Conservation (phyloP, 1,284 basidiomycete genomes). For the Tremellales sp. region DNA sequence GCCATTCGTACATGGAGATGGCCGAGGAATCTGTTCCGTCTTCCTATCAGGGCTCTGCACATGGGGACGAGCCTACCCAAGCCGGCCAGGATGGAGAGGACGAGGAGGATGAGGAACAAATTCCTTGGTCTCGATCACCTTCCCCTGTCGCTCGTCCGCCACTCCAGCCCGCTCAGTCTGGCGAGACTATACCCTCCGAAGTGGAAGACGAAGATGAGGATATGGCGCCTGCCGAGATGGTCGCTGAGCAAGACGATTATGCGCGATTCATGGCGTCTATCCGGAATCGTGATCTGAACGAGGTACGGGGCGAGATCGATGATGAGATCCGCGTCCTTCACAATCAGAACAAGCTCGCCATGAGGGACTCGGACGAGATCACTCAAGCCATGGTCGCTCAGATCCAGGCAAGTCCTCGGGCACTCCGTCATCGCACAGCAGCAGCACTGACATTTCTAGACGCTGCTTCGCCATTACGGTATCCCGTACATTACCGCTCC, state of each 20-base stretch:
- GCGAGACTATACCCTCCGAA: slow-evolving; percentile 21
- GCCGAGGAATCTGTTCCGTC: not conserved
- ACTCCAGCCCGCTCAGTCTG: slow-evolving; percentile 17
- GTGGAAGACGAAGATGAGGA: slow-evolving; percentile 51
- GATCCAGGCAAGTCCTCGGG: slow-evolving; percentile 67
- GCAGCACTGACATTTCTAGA: slow-evolving; percentile 46
- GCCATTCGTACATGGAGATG: not conserved
- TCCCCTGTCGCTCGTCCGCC: slow-evolving; percentile 29
- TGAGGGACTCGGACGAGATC: slow-evolving; percentile 91
- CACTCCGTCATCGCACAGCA: not conserved
- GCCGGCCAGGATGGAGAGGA: slow-evolving; percentile 20
- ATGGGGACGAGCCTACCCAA: not conserved
- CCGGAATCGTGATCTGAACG: slow-evolving; percentile 72
- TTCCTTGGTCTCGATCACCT: slow-evolving; percentile 45
- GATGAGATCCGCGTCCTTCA: slow-evolving; percentile 81
- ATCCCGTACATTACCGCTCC: slow-evolving; percentile 98
- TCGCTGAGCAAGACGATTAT: slow-evolving; percentile 84
- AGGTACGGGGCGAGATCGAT: slow-evolving; percentile 82
- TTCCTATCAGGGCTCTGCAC: not conserved
- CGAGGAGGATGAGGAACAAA: slow-evolving; percentile 27
- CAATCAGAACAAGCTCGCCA: slow-evolving; percentile 77
- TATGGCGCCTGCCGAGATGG: slow-evolving; percentile 60
- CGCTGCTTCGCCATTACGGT: slow-evolving; percentile 87
- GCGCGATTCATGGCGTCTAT: slow-evolving; percentile 85
- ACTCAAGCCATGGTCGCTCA: slow-evolving; percentile 92